Percentiles rank a stretch among this genome's conserved stretches.
Evolutionary conservation across 495 filamentous ascomycete species (phyloP).

Genomic region (Penicillium fimorum): DNA sequence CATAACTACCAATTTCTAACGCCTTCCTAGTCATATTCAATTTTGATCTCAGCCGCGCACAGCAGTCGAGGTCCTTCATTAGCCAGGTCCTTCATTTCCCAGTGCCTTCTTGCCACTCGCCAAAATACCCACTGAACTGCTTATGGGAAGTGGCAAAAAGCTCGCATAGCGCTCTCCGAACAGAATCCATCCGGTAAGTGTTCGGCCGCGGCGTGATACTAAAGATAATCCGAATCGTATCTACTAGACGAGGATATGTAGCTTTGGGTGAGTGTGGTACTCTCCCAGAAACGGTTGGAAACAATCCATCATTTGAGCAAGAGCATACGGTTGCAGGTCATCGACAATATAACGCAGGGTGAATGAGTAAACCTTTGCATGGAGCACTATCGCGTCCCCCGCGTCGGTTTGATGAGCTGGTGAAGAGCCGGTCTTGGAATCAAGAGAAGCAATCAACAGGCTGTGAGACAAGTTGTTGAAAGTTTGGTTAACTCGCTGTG

Average conservation of each 20-base stretch:
- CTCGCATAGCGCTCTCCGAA: neutral
- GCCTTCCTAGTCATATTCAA: no score
- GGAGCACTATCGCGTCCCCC: neutral
- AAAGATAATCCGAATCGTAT: neutral
- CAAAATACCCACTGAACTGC: neutral
- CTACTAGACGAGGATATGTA: neutral
- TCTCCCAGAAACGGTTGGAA: neutral
- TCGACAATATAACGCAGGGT: neutral
- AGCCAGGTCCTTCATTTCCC: neutral
- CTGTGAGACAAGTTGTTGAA: neutral
- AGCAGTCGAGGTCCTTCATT: no score
- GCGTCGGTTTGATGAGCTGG: neutral
- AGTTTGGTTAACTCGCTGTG: neutral
- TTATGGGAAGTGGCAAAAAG: neutral
- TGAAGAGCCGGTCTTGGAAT: neutral
- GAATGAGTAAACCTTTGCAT: slow-evolving; percentile 2
- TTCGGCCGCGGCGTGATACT: neutral
- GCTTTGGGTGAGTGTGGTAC: neutral
- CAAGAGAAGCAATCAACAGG: neutral
- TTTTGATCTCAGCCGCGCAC: no score
- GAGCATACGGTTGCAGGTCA: neutral
- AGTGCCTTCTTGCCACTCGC: neutral
- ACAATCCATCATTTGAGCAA: neutral
- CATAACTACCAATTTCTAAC: no score
- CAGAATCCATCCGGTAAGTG: neutral